Percentiles rank a stretch among this genome's conserved stretches.
These are phyloP conservation scores for Tulasnella sp. DNA, from an alignment of 768 basidiomycete species.

Conservation along the genomic window DNA sequence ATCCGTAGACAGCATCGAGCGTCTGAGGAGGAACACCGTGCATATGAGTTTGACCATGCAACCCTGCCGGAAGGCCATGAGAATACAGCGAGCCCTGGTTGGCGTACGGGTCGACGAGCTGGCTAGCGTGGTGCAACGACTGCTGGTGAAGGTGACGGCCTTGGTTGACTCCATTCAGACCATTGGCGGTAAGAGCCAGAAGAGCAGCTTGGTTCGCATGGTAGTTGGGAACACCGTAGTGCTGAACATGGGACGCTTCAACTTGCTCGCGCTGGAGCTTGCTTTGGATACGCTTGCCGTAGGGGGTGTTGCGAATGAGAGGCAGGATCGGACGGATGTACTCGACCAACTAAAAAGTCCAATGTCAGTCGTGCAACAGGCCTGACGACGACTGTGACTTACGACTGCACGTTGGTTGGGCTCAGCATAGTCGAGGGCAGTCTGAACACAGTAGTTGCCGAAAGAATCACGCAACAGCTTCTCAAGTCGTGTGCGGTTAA, in stretches of 20 bases:
- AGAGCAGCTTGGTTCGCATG: neutral
- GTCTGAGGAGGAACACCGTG: neutral
- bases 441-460: conserved; percentile 94
- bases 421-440: conserved; percentile 95
- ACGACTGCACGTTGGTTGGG: conserved; percentile 77
- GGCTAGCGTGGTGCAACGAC: conserved; percentile 13
- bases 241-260: conserved; percentile 33
- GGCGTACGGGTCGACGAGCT: conserved; percentile 16
- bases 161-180: neutral
- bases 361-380: neutral
- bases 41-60: neutral
- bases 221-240: conserved; percentile 1
- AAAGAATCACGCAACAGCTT: conserved; percentile 94
- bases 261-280: conserved; percentile 93
- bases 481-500: conserved; percentile 90
- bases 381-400: conserved; percentile 20
- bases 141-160: conserved; percentile 13
- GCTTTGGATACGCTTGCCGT: conserved; percentile 98
- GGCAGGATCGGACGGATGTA: conserved; percentile 98
- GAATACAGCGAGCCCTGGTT: conserved; percentile 12
- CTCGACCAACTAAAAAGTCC: conserved; percentile 60
- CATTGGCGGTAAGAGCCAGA: neutral
- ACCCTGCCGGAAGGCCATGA: conserved; percentile 3
- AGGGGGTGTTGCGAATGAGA: conserved; percentile 96
- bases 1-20: neutral